phyloP scores from a whole-genome alignment of 2,329 filamentous ascomycete species.

The Arthroderma sp. region DNA sequence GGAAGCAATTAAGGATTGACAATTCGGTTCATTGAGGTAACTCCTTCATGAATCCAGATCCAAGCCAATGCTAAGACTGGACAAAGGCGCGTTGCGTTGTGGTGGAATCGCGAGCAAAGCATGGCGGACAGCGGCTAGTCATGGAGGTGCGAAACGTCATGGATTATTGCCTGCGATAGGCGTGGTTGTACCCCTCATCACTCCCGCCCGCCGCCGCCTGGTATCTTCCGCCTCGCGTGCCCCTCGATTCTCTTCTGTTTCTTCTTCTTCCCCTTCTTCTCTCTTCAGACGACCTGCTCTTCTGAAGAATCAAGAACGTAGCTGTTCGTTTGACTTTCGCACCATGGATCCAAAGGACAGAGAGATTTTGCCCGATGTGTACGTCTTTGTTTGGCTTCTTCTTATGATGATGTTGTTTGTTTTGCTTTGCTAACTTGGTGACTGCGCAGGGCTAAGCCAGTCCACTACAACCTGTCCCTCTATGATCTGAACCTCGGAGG shows the following conservation, averaged over 20 bases:
- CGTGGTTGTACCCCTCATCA: constrained; percentile 4
- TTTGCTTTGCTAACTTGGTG: neutral
- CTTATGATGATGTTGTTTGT: neutral
- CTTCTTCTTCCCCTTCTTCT: constrained; percentile 11
- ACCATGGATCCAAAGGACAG: constrained; percentile 32
- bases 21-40: too few species aligned
- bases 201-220: constrained; percentile 1
- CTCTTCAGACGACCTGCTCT: constrained; percentile 11
- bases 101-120: constrained; percentile 2
- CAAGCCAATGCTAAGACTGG: constrained; percentile 2
- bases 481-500: constrained; percentile 60
- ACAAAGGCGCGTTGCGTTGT: constrained; percentile 2
- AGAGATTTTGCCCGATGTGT: constrained; percentile 34
- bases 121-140: constrained; percentile 6
- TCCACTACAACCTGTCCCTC: constrained; percentile 74
- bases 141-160: constrained; percentile 8
- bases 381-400: constrained; percentile 12
- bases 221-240: constrained; percentile 1
- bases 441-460: constrained; percentile 54
- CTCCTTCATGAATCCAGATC: too few species aligned
- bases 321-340: constrained; percentile 30
- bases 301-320: constrained; percentile 14
- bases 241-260: constrained; percentile 11
- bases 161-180: constrained; percentile 1
- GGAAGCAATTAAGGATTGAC: too few species aligned